phyloP scores from a whole-genome alignment of 169 alveolate species.

The Perkinsus chesapeaki region DNA sequence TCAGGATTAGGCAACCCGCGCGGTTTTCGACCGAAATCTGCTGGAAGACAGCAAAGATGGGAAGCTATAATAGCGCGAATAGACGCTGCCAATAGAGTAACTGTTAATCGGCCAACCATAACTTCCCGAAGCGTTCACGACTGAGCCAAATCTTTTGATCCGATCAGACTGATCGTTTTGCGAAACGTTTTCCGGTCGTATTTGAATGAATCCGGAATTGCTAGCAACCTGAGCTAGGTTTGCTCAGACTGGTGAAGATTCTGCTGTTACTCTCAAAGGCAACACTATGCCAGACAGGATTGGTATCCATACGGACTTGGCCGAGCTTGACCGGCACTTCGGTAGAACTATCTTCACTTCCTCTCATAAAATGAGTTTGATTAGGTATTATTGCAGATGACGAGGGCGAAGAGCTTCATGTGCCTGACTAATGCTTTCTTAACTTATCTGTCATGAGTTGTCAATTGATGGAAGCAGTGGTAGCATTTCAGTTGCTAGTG shows the following conservation, averaged over 20 bases:
- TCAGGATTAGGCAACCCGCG: neutral
- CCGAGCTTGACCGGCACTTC: neutral
- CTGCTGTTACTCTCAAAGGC: no score
- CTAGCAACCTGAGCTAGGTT: no score
- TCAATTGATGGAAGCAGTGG: neutral
- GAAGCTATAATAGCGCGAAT: neutral
- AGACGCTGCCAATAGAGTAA: neutral
- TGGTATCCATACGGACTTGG: neutral
- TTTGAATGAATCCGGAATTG: no score
- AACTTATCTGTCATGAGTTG: neutral
- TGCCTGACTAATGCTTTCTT: neutral
- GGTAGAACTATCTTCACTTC: neutral
- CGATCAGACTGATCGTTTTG: no score
- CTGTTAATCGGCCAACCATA: neutral
- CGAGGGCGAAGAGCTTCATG: neutral
- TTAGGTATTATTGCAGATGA: neutral
- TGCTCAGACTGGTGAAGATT: no score
- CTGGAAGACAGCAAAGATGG: neutral
- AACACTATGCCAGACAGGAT: neutral
- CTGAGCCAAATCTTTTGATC: neutral
- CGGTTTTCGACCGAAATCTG: neutral
- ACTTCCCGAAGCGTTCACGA: no score
- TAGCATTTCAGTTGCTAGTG: neutral
- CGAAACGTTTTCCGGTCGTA: no score
- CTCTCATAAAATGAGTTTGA: neutral